A percentile compares a stretch with the other conserved stretches of the same genome.
Evolutionary conservation across 1,284 basidiomycete genomes (phyloP).

Genomic region (Sporisorium reilianum): DNA sequence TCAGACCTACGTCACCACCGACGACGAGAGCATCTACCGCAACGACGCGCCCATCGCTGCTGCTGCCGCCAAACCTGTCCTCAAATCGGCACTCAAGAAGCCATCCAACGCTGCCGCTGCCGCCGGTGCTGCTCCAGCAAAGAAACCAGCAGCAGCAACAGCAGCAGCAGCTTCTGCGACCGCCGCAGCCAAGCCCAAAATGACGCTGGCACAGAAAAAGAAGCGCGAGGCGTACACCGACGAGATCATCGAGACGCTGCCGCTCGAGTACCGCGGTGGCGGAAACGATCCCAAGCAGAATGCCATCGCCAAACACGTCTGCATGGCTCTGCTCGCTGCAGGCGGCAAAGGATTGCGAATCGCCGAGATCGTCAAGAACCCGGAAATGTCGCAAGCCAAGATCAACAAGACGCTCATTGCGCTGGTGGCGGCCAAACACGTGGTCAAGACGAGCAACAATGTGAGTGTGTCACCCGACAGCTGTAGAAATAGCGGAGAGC

Average conservation of each 20-base stretch:
- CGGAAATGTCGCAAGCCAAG: conserved; percentile 85
- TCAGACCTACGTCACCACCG: conserved; percentile 65
- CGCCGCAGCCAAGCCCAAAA: conserved; percentile 74
- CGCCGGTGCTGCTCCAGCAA: conserved; percentile 20
- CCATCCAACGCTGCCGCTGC: conserved; percentile 16
- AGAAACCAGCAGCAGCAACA: conserved; percentile 7
- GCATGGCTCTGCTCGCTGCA: conserved; percentile 62
- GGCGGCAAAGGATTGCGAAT: conserved; percentile 70
- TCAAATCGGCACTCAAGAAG: conserved; percentile 53
- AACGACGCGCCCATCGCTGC: conserved; percentile 27
- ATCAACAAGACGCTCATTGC: conserved; percentile 94
- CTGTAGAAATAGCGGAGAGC: no score
- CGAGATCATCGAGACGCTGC: conserved; percentile 80
- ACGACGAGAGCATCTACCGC: conserved; percentile 54
- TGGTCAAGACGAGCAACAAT: conserved; percentile 74
- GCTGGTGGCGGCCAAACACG: conserved; percentile 86
- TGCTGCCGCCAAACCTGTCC: conserved; percentile 24
- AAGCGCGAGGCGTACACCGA: conserved; percentile 68
- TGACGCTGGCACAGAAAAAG: conserved; percentile 84
- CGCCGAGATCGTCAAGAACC: conserved; percentile 80
- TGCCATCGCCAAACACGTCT: conserved; percentile 58
- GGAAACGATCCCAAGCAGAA: conserved; percentile 78
- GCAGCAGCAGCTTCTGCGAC: conserved; percentile 8
- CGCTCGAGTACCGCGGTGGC: conserved; percentile 81
- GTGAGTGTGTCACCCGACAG: conserved; percentile 64